These are phyloP conservation scores for Ustilago bromivora DNA, from an alignment of 1,284 basidiomycete genomes.

Conservation along the genomic window DNA sequence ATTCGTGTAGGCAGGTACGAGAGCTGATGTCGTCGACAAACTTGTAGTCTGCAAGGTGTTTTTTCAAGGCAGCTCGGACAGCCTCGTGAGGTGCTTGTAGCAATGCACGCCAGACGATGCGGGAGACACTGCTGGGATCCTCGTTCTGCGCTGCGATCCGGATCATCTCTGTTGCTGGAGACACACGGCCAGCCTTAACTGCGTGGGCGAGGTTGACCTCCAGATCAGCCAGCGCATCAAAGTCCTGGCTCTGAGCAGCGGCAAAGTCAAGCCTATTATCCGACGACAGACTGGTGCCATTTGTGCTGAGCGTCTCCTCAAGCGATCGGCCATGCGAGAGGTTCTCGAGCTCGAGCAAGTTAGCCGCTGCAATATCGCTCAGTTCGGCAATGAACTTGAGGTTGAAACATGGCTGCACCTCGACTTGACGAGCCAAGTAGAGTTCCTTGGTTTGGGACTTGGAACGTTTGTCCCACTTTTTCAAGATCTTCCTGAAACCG, in stretches of 20 bases:
- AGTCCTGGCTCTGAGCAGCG: constrained; percentile 56
- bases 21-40: constrained; percentile 98
- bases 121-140: constrained; percentile 57
- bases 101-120: constrained; percentile 67
- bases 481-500: constrained; percentile 96
- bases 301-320: constrained; percentile 30
- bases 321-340: constrained; percentile 59
- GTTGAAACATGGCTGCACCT: constrained; percentile 85
- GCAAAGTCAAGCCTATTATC: constrained; percentile 67
- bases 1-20: constrained; percentile 93
- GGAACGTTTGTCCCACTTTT: constrained; percentile 98
- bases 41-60: constrained; percentile 78
- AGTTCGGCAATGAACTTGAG: constrained; percentile 97
- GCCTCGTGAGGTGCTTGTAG: constrained; percentile 56
- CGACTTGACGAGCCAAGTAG: constrained; percentile 95
- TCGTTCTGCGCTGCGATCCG: constrained; percentile 58
- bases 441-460: constrained; percentile 95
- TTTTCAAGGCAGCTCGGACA: constrained; percentile 57
- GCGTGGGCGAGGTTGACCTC: constrained; percentile 61
- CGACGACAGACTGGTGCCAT: constrained; percentile 44
- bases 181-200: constrained; percentile 55
- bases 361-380: constrained; percentile 92
- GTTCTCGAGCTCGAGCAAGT: constrained; percentile 90
- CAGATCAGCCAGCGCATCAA: constrained; percentile 62
- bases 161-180: constrained; percentile 58